phyloP scores from a whole-genome alignment of 202 grass and related monocot genomes.

The Brachypodium distachyon region DNA sequence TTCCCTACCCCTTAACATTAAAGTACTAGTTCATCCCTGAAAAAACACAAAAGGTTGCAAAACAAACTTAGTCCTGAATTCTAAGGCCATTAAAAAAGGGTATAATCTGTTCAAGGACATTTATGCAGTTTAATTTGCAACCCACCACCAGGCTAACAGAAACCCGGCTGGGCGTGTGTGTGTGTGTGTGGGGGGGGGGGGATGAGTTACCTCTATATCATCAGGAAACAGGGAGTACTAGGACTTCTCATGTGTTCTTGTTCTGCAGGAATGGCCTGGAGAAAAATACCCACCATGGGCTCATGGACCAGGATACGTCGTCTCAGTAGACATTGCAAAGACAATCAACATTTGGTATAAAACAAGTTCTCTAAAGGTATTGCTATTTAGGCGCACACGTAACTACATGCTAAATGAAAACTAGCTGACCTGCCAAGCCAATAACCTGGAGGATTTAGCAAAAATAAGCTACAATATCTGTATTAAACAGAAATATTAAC shows the following conservation, averaged over 20 bases:
- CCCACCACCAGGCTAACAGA: neutral
- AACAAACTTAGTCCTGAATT: neutral
- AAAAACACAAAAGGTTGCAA: neutral
- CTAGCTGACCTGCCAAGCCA: neutral
- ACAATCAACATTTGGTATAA: slow-evolving; percentile 53
- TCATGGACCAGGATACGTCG: slow-evolving; percentile 93
- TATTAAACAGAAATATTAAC: neutral
- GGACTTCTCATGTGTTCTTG: slow-evolving; percentile 20
- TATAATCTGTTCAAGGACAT: neutral
- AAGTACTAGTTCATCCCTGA: neutral
- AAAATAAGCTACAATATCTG: neutral
- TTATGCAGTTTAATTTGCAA: neutral
- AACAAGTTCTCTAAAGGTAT: slow-evolving; percentile 68
- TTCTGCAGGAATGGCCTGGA: slow-evolving; percentile 84
- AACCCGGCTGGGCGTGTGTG: neutral
- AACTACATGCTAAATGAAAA: slow-evolving; percentile 19
- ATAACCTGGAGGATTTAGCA: neutral
- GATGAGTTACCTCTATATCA: neutral
- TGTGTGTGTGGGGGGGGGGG: no score
- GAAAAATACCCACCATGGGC: slow-evolving; percentile 96
- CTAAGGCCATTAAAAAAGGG: no score
- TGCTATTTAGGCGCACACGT: neutral
- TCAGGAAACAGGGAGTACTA: neutral
- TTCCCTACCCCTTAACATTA: neutral
- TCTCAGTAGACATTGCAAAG: slow-evolving; percentile 78